Evolutionary conservation across 306 rosid genomes (phyloP).

Genomic region (Elaeagnus macrophylla): DNA sequence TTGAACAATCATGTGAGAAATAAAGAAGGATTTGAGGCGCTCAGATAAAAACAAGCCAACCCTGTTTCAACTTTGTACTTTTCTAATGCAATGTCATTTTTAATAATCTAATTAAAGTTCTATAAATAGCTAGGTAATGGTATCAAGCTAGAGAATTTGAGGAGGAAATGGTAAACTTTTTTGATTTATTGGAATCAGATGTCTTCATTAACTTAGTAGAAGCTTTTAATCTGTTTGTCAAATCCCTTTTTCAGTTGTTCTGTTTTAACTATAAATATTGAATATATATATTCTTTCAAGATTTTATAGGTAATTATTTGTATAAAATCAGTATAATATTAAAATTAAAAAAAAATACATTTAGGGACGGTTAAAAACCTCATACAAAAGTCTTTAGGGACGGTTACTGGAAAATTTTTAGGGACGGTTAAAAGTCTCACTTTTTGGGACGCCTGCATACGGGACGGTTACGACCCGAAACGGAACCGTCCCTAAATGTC

Average conservation of each 20-base stretch:
- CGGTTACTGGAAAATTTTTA: no score
- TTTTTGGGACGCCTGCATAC: no score
- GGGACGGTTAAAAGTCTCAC: no score
- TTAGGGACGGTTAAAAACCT: no score
- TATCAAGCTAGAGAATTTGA: constrained; percentile 31
- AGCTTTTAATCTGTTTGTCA: constrained; percentile 2
- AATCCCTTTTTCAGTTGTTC: constrained; percentile 32
- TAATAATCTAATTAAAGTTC: constrained; percentile 26
- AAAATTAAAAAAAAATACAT: no score
- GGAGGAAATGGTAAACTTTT: constrained; percentile 22
- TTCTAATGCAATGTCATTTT: constrained; percentile 35
- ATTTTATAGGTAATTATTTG: no score
- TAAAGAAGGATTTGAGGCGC: constrained; percentile 45
- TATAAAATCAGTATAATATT: no score
- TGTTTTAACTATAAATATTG: no score
- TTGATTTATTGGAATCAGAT: constrained; percentile 24
- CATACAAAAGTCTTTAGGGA: no score
- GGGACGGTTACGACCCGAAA: no score
- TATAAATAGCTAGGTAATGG: constrained; percentile 18
- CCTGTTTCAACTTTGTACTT: constrained; percentile 40
- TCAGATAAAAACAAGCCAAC: constrained; percentile 43
- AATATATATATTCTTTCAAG: no score
- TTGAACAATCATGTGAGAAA: constrained; percentile 68
- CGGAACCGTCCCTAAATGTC: no score
- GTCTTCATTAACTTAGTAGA: constrained; percentile 9